Evolutionary conservation across 2,329 filamentous ascomycete genomes (phyloP).

Genomic region (Pseudocercospora pini-densiflorae): DNA sequence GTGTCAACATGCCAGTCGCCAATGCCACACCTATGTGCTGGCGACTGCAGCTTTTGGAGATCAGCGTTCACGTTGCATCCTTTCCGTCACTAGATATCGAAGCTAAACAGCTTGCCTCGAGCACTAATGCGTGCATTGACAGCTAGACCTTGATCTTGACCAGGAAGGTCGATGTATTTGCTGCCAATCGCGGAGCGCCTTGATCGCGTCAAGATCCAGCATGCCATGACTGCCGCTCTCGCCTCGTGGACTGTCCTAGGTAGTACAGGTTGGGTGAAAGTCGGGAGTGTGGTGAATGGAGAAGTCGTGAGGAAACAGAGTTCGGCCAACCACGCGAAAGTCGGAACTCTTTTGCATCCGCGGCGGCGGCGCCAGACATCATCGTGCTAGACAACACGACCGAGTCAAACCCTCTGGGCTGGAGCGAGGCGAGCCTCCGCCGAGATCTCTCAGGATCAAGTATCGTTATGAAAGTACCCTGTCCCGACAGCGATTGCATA

Average conservation of each 20-base stretch:
- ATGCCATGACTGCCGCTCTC: constrained; percentile 1
- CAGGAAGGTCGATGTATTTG: background rate
- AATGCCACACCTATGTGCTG: background rate
- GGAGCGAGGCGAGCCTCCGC: background rate
- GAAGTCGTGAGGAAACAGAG: background rate
- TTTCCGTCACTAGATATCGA: background rate
- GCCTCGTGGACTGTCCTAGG: background rate
- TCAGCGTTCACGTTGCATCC: background rate
- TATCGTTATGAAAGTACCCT: background rate
- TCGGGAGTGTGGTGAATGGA: background rate
- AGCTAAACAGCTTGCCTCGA: constrained; percentile 2
- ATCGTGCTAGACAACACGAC: no score
- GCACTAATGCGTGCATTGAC: background rate
- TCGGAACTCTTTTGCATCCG: no score
- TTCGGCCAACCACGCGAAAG: background rate
- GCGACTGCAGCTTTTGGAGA: background rate
- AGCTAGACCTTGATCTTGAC: background rate
- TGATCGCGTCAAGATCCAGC: background rate
- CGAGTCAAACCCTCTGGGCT: background rate
- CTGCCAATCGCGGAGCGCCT: background rate
- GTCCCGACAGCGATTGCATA: background rate
- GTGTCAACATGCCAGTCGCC: background rate
- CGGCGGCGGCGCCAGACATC: no score
- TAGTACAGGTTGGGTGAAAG: background rate
- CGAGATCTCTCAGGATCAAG: background rate